Base-by-base conservation (phyloP, 2,329 filamentous ascomycete genomes). In the Grosmannia penicillata region DNA sequence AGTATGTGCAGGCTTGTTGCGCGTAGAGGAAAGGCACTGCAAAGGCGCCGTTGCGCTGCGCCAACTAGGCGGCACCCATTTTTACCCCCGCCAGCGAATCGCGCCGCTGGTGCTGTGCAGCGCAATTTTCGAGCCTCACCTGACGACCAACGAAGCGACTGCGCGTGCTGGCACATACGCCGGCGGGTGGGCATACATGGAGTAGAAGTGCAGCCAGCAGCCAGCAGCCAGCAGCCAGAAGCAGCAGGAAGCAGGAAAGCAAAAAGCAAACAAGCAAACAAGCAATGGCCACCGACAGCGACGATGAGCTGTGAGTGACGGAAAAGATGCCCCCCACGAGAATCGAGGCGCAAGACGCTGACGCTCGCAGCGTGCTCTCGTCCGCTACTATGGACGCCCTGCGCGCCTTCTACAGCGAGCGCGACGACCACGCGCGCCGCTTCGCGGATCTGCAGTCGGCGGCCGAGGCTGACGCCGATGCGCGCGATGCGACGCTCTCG, bases 361-460 rank as follows among this genome's bases (percentile, higher is more conserved):
- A 25, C 32, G n/a, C 21, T 4, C 15, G 21, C 34, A 79, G 75
- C 43, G 63, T 66, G 42, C 72, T 91, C 43, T 82, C 82, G 6
- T 62, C 70, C 27, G 66, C 71, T 44, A 69, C 82, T 4, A 65
- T 87, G 30, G 69, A 68, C 21, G 77, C 78, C n/a, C 65, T 89
- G 41, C 68, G 78, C 53, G 69, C 78, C 45, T 89, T 91, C 60
- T 79, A 83, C 51, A 61, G 66, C 33, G 83, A 89, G 55, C 73
- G 77, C 46, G 79, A 86, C 53, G 69, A 68, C 13, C 68, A 71
- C 41, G 63, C 68, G 42, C 71, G 76, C 50, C 68, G 72, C 36
- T 84, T 89, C 47, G 74, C 82, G 53, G 68, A 75, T 44, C 62
- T 89, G 37, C 76, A 76, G 56, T 60, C 62, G 10, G 62, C 66